phyloP scores from a whole-genome alignment of 73 alveolate species.

The Paramecium biaurelia region DNA sequence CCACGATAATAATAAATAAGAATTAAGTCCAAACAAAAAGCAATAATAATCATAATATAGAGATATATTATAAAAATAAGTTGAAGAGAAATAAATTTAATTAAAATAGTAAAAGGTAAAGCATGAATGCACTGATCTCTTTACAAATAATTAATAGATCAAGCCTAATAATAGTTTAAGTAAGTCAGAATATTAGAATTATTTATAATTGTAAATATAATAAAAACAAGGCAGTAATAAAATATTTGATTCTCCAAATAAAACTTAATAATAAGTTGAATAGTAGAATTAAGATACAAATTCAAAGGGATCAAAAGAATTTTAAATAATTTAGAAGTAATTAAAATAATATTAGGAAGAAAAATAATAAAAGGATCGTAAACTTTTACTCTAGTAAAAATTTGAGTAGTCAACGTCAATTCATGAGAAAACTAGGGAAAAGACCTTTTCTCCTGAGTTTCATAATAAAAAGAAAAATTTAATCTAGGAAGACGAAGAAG shows the following conservation, averaged over 20 bases:
- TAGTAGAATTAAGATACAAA: neutral
- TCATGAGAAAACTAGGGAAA: neutral
- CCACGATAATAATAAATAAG: neutral
- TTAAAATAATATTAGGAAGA: constrained; percentile 30
- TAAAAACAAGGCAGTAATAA: neutral
- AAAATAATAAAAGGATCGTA: neutral
- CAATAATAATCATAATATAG: neutral
- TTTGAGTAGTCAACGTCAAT: neutral
- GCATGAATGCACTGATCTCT: neutral
- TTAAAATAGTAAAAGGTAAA: neutral
- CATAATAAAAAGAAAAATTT: neutral
- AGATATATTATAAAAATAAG: neutral
- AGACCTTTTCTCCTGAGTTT: neutral
- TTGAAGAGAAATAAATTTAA: neutral
- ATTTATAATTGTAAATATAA: neutral
- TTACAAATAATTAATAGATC: neutral
- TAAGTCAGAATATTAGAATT: neutral
- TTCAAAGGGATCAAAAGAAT: neutral
- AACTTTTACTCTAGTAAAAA: neutral
- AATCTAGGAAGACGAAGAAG: neutral
- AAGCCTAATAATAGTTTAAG: neutral
- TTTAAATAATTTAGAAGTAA: neutral
- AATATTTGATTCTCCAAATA: neutral
- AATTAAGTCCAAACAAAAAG: neutral
- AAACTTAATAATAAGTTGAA: neutral